phyloP scores from a whole-genome alignment of 164 flowering plant genomes.

The Kalanchoe fedtschenkoi region DNA sequence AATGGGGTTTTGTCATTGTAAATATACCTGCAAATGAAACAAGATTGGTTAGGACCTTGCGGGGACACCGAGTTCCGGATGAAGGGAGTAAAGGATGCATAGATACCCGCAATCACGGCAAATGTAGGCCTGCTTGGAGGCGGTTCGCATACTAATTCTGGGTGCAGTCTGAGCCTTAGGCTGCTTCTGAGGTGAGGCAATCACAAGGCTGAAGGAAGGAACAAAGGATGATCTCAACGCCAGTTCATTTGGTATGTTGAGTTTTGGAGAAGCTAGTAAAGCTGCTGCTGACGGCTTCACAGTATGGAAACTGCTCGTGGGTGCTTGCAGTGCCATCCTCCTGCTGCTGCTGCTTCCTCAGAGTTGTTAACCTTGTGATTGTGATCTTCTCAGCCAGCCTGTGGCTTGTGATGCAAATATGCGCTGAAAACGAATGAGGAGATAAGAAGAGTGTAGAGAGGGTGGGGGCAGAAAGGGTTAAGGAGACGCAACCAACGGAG shows the following conservation, averaged over 20 bases:
- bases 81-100: neutral
- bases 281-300: conserved; percentile 10
- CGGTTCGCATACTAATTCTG: conserved; percentile 60
- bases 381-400: too few relatives aligned
- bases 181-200: conserved; percentile 18
- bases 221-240: conserved; percentile 53
- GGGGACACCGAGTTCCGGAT: neutral
- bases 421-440: conserved; percentile 16
- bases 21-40: conserved; percentile 52
- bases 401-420: neutral
- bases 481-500: too few relatives aligned
- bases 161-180: conserved; percentile 26
- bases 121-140: conserved; percentile 81
- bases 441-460: conserved; percentile 14
- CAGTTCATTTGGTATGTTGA: conserved; percentile 20
- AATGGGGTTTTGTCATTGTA: conserved; percentile 89
- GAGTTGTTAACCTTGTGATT: conserved; percentile 1
- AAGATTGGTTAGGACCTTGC: neutral
- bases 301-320: conserved; percentile 19
- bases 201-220: conserved; percentile 36
- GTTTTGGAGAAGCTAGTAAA: conserved; percentile 18
- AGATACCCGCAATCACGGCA: conserved; percentile 90
- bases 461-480: too few relatives aligned
- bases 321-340: conserved; percentile 37
- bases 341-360: neutral